Evolutionary conservation across 768 basidiomycete species (phyloP).

Genomic region (Lepiota brunneoincarnata): DNA sequence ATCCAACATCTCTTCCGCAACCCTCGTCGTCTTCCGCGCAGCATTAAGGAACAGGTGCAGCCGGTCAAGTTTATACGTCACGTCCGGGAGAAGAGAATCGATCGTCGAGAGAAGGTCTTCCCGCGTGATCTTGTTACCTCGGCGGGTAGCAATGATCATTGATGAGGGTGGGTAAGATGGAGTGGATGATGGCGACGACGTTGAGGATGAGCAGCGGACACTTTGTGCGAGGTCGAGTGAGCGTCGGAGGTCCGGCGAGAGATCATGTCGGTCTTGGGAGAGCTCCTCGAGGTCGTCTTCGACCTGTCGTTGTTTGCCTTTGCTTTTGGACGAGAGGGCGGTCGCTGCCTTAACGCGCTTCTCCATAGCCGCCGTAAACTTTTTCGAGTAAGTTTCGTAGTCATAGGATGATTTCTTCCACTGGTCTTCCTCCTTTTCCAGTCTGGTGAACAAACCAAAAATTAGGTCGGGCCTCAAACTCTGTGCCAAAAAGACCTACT

Average conservation of each 20-base stretch:
- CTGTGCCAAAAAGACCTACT: constrained; percentile 39
- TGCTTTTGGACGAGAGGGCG: constrained; percentile 37
- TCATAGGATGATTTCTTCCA: constrained; percentile 63
- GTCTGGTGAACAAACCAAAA: constrained; percentile 20
- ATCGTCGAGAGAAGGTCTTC: constrained; percentile 35
- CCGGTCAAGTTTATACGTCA: constrained; percentile 59
- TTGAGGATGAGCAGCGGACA: constrained; percentile 18
- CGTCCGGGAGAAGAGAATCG: constrained; percentile 37
- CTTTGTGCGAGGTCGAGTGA: constrained; percentile 29
- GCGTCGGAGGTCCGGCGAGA: constrained; percentile 29
- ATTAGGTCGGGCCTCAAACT: background rate
- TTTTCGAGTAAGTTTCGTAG: constrained; percentile 56
- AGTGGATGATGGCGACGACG: background rate
- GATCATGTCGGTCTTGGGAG: constrained; percentile 35
- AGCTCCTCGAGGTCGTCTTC: constrained; percentile 24
- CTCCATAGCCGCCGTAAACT: constrained; percentile 45
- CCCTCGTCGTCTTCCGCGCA: constrained; percentile 48
- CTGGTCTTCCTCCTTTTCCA: constrained; percentile 63
- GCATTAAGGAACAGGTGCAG: constrained; percentile 51
- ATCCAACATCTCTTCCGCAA: constrained; percentile 57
- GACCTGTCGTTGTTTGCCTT: constrained; percentile 26
- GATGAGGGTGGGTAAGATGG: background rate
- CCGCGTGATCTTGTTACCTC: constrained; percentile 17
- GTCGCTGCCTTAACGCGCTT: constrained; percentile 38
- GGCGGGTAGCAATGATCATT: background rate